Evolutionary conservation across 1,284 basidiomycete genomes (phyloP).

Genomic region (Tilletia setariae): DNA sequence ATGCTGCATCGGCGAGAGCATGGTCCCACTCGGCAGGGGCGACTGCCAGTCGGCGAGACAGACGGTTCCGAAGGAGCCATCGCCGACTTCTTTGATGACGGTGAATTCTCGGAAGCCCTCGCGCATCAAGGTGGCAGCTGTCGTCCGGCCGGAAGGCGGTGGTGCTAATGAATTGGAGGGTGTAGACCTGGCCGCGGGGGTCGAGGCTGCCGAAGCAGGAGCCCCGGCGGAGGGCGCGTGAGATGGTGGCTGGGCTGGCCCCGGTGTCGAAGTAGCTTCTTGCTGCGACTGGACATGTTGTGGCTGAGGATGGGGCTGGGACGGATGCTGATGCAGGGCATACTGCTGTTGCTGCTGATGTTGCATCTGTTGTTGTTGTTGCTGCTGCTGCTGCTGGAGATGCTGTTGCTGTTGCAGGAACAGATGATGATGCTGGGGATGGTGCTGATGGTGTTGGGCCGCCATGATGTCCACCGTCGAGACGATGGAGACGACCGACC

Average conservation of each 20-base stretch:
- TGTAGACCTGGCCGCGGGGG: background rate
- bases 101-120: slow-evolving; percentile 47
- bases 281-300: no score
- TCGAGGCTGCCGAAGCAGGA: no score
- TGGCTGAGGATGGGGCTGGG: no score
- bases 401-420: background rate
- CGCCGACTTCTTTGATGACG: slow-evolving; percentile 49
- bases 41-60: slow-evolving; percentile 99
- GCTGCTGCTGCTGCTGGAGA: background rate
- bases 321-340: background rate
- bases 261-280: no score
- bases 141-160: slow-evolving; percentile 28
- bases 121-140: slow-evolving; percentile 45
- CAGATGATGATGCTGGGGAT: no score
- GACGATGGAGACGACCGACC: no score
- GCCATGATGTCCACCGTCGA: no score
- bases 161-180: background rate
- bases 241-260: no score
- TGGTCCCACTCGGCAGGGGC: slow-evolving; percentile 61
- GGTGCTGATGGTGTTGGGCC: no score
- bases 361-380: background rate
- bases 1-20: slow-evolving; percentile 54
- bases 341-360: slow-evolving; percentile 1
- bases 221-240: no score
- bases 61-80: slow-evolving; percentile 74